Conservation (phyloP, 2,329 filamentous ascomycete genomes). For the Fusarium subtropicale region DNA sequence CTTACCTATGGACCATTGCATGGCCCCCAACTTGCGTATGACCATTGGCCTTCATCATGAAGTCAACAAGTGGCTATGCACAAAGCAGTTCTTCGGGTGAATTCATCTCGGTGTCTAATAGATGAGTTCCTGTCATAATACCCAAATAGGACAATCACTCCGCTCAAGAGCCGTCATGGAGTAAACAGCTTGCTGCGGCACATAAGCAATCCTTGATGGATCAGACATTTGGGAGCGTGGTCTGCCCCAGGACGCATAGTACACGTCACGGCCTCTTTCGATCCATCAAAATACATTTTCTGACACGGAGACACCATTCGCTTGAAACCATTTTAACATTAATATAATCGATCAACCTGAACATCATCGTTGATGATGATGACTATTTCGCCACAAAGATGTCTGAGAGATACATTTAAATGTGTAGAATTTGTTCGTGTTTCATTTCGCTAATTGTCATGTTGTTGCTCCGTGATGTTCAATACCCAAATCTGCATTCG, state of each 20-base stretch:
- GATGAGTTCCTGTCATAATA: neutral
- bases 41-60: no score
- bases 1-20: neutral
- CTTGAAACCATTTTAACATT: slow-evolving; percentile 2
- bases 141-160: neutral
- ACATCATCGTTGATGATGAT: slow-evolving; percentile 5
- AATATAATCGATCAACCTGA: neutral
- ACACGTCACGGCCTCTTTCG: neutral
- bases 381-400: slow-evolving; percentile 19
- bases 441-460: slow-evolving; percentile 21
- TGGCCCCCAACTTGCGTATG: neutral
- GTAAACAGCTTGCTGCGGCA: neutral
- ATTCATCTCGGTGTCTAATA: neutral
- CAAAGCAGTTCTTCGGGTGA: neutral
- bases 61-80: neutral
- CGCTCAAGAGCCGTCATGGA: neutral
- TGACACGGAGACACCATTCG: neutral
- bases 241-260: neutral
- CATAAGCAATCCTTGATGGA: neutral
- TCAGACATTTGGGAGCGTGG: neutral
- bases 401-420: slow-evolving; percentile 23
- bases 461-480: slow-evolving; percentile 2
- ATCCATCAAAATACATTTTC: no score
- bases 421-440: neutral
- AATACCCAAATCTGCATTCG: slow-evolving; percentile 12